Percentiles rank a stretch among this genome's conserved stretches.
These are phyloP conservation scores for Botrytis hyacinthi DNA, from an alignment of 2,329 filamentous ascomycete species.

Conservation along the genomic window DNA sequence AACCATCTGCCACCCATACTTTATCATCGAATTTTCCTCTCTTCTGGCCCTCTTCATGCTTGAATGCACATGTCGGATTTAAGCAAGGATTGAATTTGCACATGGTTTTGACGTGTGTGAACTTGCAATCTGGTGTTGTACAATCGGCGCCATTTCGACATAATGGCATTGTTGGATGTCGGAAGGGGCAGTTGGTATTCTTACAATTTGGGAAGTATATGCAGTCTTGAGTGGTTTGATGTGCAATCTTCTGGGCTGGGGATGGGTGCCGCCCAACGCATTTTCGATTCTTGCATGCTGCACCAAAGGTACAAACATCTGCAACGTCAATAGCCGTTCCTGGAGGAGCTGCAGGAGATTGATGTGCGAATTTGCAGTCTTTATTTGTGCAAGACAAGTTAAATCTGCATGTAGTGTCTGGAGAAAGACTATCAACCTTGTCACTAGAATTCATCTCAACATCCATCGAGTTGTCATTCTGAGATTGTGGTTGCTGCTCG, in stretches of 20 bases:
- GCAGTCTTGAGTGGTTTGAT: conserved; percentile 83
- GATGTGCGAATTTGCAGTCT: conserved; percentile 90
- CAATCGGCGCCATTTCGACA: conserved; percentile 93
- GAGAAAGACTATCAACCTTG: conserved; percentile 53
- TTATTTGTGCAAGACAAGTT: conserved; percentile 85
- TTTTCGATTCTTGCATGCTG: conserved; percentile 93
- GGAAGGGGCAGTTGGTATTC: conserved; percentile 83
- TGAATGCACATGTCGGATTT: conserved; percentile 83
- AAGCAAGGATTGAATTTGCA: conserved; percentile 92
- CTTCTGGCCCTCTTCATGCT: conserved; percentile 85
- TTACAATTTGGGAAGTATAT: conserved; percentile 90
- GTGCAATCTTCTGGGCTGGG: conserved; percentile 73
- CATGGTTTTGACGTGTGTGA: conserved; percentile 78
- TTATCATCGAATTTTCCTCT: conserved; percentile 82
- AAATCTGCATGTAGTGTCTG: conserved; percentile 79
- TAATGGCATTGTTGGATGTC: conserved; percentile 79
- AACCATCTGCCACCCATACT: conserved; percentile 71
- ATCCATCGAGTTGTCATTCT: conserved; percentile 48
- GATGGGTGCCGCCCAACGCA: conserved; percentile 91
- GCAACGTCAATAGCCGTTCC: conserved; percentile 74
- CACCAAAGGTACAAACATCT: conserved; percentile 80
- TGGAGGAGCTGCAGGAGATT: conserved; percentile 83
- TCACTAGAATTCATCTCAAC: conserved; percentile 58
- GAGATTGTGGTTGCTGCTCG: conserved; percentile 27
- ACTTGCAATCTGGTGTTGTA: conserved; percentile 77